A percentile compares a stretch with the other conserved stretches of the same genome.
phyloP scores from a whole-genome alignment of 23 red algal genomes.

The Gracilaria domingensis region DNA sequence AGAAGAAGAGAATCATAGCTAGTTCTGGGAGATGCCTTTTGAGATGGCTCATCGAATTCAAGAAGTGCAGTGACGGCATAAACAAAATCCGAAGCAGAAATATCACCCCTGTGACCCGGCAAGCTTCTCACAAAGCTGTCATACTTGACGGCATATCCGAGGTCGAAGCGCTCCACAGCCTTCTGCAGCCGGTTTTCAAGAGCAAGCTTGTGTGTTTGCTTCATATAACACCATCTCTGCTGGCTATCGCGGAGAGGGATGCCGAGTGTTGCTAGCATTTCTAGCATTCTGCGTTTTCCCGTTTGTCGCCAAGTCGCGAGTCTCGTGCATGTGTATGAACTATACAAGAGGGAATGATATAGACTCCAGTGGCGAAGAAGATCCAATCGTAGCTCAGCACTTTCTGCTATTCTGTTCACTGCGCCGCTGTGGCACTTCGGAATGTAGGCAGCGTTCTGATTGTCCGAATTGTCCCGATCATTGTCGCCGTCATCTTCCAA shows the following conservation, averaged over 20 bases:
- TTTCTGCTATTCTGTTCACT: constrained; percentile 54
- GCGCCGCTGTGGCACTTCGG: constrained; percentile 9
- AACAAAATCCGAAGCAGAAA: constrained; percentile 78
- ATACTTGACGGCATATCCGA: constrained; percentile 65
- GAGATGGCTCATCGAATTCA: constrained; percentile 66
- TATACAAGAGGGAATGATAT: constrained; percentile 78
- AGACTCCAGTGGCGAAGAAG: constrained; percentile 96
- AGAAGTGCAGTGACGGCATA: constrained; percentile 62
- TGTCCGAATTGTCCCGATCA: constrained; percentile 23
- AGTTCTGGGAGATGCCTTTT: constrained; percentile 10
- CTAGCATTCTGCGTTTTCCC: constrained; percentile 78
- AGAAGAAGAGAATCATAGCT: constrained; percentile 29
- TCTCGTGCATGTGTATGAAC: constrained; percentile 64
- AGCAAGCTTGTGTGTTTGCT: constrained; percentile 62
- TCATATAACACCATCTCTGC: constrained; percentile 94
- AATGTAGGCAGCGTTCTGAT: constrained; percentile 61
- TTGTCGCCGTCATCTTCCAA: background rate
- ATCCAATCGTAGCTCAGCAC: constrained; percentile 86
- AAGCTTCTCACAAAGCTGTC: constrained; percentile 73
- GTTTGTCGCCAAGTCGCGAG: constrained; percentile 84
- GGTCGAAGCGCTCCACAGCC: constrained; percentile 64
- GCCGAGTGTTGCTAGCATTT: constrained; percentile 91
- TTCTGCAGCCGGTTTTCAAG: constrained; percentile 55
- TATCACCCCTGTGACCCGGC: constrained; percentile 67
- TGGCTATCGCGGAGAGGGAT: constrained; percentile 82